A percentile compares a stretch with the other conserved stretches of the same genome.
Evolutionary conservation across 345 rosid genomes (phyloP).

Genomic region (Toxicodendron radicans): DNA sequence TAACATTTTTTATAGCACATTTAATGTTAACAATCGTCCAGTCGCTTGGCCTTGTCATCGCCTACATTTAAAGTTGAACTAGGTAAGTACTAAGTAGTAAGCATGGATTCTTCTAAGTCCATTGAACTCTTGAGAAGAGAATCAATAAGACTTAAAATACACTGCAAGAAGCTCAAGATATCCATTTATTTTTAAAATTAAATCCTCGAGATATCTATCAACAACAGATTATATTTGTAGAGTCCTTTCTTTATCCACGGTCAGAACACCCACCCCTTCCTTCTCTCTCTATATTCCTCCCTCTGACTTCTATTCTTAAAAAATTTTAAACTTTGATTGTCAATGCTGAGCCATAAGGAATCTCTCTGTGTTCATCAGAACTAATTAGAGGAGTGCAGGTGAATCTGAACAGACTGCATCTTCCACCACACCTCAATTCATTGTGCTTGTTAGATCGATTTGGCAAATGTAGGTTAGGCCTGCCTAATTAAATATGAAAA

Average conservation of each 20-base stretch:
- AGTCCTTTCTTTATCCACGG: not conserved
- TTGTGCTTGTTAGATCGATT: too few relatives aligned
- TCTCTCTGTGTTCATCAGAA: not conserved
- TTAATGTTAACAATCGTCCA: too few relatives aligned
- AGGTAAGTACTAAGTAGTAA: too few relatives aligned
- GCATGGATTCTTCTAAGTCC: too few relatives aligned
- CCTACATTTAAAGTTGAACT: too few relatives aligned
- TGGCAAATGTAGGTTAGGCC: not conserved
- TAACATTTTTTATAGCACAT: too few relatives aligned
- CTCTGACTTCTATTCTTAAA: not conserved
- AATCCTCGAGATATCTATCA: not conserved
- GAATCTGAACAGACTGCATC: not conserved
- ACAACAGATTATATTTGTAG: not conserved
- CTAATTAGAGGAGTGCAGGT: not conserved
- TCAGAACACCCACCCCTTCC: not conserved
- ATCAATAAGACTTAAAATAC: too few relatives aligned
- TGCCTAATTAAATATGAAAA: not conserved
- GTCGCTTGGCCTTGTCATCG: too few relatives aligned
- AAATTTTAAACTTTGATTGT: not conserved
- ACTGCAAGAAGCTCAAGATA: too few relatives aligned
- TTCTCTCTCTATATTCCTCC: too few relatives aligned
- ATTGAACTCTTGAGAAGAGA: too few relatives aligned
- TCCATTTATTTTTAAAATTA: too few relatives aligned
- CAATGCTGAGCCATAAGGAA: not conserved
- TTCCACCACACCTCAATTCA: not conserved